Conservation (phyloP, 495 filamentous ascomycete genomes). For the Evansstolkia leycettana region DNA sequence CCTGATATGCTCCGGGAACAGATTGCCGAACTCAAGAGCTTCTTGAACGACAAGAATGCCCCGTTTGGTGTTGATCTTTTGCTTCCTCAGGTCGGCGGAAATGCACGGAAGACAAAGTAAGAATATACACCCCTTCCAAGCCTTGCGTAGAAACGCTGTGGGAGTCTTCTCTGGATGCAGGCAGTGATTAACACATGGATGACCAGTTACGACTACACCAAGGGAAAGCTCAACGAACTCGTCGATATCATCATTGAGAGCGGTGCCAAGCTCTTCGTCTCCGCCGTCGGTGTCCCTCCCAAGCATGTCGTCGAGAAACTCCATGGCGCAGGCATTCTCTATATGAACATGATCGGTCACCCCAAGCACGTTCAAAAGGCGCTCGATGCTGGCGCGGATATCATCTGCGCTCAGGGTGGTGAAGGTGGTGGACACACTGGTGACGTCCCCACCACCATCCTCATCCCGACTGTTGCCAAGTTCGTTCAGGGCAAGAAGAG, state of each 20-base stretch:
- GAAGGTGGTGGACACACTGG: slow-evolving; percentile 90
- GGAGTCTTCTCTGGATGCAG: too few relatives aligned
- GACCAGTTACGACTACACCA: slow-evolving; percentile 94
- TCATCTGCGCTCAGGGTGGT: slow-evolving; percentile 89
- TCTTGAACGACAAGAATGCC: slow-evolving; percentile 85
- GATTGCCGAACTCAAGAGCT: slow-evolving; percentile 86
- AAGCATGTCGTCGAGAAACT: slow-evolving; percentile 78
- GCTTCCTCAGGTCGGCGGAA: slow-evolving; percentile 87
- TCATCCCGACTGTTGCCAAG: slow-evolving; percentile 84
- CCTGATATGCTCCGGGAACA: slow-evolving; percentile 95
- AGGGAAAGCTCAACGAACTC: slow-evolving; percentile 90
- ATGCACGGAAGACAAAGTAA: slow-evolving; percentile 89
- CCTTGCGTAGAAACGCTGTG: too few relatives aligned
- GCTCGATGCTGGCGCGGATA: slow-evolving; percentile 75
- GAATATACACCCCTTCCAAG: slow-evolving; percentile 14
- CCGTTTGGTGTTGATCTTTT: slow-evolving; percentile 96
- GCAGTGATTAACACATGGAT: background rate
- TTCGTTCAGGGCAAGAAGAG: slow-evolving; percentile 71
- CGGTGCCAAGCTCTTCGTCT: slow-evolving; percentile 88
- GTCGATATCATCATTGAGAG: slow-evolving; percentile 86
- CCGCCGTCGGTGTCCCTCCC: slow-evolving; percentile 89
- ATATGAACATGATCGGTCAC: slow-evolving; percentile 99
- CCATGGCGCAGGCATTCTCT: slow-evolving; percentile 75
- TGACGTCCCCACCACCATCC: slow-evolving; percentile 74
- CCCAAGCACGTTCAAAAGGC: slow-evolving; percentile 96